These are phyloP conservation scores for Orbilia blumenaviensis DNA, from an alignment of 2,329 filamentous ascomycete genomes.

Conservation along the genomic window DNA sequence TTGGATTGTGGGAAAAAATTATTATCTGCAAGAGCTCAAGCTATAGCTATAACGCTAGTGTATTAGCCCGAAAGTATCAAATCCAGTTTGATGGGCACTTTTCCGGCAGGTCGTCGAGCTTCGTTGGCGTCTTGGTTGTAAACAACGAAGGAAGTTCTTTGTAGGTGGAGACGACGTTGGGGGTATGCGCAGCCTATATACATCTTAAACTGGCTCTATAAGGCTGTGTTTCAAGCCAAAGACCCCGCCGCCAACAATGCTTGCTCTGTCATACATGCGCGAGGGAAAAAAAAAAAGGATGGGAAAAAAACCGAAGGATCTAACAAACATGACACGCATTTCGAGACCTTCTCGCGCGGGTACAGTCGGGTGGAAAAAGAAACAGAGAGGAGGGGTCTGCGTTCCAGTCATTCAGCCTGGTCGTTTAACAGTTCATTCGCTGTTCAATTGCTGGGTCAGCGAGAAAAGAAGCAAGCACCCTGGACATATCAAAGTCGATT, in stretches of 20 bases:
- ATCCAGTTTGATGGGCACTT: constrained; percentile 39
- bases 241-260: constrained; percentile 28
- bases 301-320: constrained; percentile 27
- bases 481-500: constrained; percentile 7
- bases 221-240: constrained; percentile 48
- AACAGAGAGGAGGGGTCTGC: constrained; percentile 28
- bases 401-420: constrained; percentile 46
- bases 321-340: constrained; percentile 51
- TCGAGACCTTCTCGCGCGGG: constrained; percentile 39
- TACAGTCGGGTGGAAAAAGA: constrained; percentile 46
- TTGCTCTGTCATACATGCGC: constrained; percentile 12
- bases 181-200: constrained; percentile 48
- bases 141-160: constrained; percentile 40
- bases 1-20: not conserved
- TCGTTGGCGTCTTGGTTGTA: constrained; percentile 26
- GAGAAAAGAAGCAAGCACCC: constrained; percentile 33
- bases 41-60: constrained; percentile 7
- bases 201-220: constrained; percentile 45
- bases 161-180: constrained; percentile 34
- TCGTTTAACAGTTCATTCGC: constrained; percentile 39
- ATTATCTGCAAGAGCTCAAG: constrained; percentile 37
- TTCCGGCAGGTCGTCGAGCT: constrained; percentile 35
- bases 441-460: constrained; percentile 39
- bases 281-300: not conserved
- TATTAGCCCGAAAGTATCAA: constrained; percentile 22